A percentile compares a stretch with the other conserved stretches of the same genome.
Conservation (phyloP, 2,329 filamentous ascomycete genomes). For the Paecilomyces formosus region DNA sequence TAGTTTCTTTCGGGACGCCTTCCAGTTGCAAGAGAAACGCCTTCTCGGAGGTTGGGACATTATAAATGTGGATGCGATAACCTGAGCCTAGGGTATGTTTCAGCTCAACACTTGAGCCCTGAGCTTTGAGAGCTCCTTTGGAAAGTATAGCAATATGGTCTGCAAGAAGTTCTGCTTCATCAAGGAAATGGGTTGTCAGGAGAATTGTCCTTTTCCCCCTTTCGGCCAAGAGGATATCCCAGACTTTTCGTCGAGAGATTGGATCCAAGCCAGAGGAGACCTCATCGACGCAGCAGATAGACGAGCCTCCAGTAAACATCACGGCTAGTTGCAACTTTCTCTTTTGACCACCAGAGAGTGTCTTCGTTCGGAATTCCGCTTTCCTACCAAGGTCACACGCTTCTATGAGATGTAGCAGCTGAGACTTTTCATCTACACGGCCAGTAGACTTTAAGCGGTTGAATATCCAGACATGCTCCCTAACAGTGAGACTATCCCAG, state of each 20-base stretch:
- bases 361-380: constrained; percentile 62
- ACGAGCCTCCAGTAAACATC: constrained; percentile 88
- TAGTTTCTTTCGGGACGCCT: constrained; percentile 50
- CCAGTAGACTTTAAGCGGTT: constrained; percentile 67
- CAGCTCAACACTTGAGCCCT: constrained; percentile 77
- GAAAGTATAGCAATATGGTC: constrained; percentile 86
- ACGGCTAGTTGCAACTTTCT: constrained; percentile 86
- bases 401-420: constrained; percentile 57
- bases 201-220: constrained; percentile 75
- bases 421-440: constrained; percentile 47
- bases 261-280: constrained; percentile 85
- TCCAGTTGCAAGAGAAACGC: constrained; percentile 43
- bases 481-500: constrained; percentile 81
- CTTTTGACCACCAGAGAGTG: constrained; percentile 85
- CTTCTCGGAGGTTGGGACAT: constrained; percentile 43
- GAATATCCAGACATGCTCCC: constrained; percentile 78
- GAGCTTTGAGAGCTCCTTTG: constrained; percentile 71
- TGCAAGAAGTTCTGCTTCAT: constrained; percentile 82
- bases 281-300: constrained; percentile 85
- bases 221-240: constrained; percentile 85
- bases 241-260: constrained; percentile 78
- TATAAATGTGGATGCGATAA: constrained; percentile 71
- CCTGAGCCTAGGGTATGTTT: constrained; percentile 77
- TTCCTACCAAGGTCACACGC: constrained; percentile 72
- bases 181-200: constrained; percentile 86